phyloP scores from a whole-genome alignment of 202 grass and related monocot species.

The Cymbopogon flexuosus region DNA sequence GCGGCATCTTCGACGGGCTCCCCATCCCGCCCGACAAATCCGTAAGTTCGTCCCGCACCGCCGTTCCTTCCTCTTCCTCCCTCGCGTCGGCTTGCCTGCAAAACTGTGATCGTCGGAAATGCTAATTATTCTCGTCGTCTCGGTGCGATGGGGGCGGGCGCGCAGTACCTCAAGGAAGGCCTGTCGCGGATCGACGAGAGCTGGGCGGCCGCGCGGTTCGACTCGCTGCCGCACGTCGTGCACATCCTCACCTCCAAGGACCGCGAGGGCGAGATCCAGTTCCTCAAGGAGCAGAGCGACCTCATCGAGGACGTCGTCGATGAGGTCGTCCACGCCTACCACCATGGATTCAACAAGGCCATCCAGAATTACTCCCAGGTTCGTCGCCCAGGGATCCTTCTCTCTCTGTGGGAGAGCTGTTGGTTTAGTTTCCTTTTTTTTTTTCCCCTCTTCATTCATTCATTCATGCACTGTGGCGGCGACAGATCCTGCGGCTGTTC shows the following conservation, averaged over 20 bases:
- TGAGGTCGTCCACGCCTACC: slow-evolving; percentile 93
- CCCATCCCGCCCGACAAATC: slow-evolving; percentile 87
- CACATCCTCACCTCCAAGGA: slow-evolving; percentile 90
- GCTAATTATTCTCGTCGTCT: neutral
- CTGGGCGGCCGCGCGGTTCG: slow-evolving; percentile 84
- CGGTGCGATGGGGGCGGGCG: neutral
- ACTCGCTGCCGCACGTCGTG: slow-evolving; percentile 92
- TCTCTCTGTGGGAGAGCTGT: too few species aligned
- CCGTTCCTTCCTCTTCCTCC: neutral
- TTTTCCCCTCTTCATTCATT: too few species aligned
- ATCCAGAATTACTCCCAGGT: slow-evolving; percentile 98
- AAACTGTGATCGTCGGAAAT: neutral
- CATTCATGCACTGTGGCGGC: neutral
- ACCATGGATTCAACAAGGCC: slow-evolving; percentile 97
- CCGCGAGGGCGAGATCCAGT: slow-evolving; percentile 92
- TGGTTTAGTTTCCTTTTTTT: too few species aligned
- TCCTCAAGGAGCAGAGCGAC: slow-evolving; percentile 89
- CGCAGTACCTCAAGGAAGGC: slow-evolving; percentile 83
- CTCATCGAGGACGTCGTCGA: slow-evolving; percentile 88
- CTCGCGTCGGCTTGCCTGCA: neutral
- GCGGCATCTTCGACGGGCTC: slow-evolving; percentile 81
- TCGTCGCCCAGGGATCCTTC: neutral
- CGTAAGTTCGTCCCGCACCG: slow-evolving; percentile 33
- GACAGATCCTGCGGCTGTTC: slow-evolving; percentile 85
- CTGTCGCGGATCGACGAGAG: slow-evolving; percentile 81